Evolutionary conservation across 495 filamentous ascomycete genomes (phyloP), one percentile per base, ranked within the genome.

Genomic region (Xylaria telfairii): DNA sequence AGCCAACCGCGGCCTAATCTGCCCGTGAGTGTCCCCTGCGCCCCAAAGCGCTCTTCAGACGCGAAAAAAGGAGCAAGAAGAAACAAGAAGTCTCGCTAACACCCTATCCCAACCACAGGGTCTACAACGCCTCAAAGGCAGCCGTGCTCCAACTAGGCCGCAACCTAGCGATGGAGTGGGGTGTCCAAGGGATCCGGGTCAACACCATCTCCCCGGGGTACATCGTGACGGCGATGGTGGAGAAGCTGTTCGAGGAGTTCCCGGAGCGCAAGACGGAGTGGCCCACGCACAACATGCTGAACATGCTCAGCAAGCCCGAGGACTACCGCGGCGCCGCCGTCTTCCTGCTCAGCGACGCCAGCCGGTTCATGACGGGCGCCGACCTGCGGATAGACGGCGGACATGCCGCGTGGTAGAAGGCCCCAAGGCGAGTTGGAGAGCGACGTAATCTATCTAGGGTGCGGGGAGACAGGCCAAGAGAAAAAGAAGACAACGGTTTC

Each of bases 141-240:
- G 94, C 88, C 15, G 93, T 97, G 6, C 75, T 97, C 79, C 94
- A 97, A 76, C 89, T 97, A 5, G 90, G 84, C 9, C 90, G 92
- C 74, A 95, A 94, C 80, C 87, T 98, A n/a, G 95, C 94, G 7
- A 79, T 88, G 37, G 93, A 96, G 79, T 95, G 95, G 95, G 95
- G 95, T 32, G 76, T 81, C 57, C 87, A 95, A 79, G 91, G 91
- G 64, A 98, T 98, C 79, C 92, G 95, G 4, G 94, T 97, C 71
- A 98, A 98, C 83, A 96, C 94, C 49, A 90, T 98, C 74, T 97
- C 93, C 17, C 95, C 95, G 0, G 95, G 95, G 41, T 98, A 98
- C 78, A 97, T 98, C 73, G 89, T 96, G 64, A 97, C 94, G n/a
- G 87, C 88, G 41, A 96, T 97, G 94, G 93, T 95, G 13, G 89